Percentiles rank a stretch among this genome's conserved stretches.
phyloP scores from a whole-genome alignment of 2,329 filamentous ascomycete genomes.

The Rhynchosporium agropyri region DNA sequence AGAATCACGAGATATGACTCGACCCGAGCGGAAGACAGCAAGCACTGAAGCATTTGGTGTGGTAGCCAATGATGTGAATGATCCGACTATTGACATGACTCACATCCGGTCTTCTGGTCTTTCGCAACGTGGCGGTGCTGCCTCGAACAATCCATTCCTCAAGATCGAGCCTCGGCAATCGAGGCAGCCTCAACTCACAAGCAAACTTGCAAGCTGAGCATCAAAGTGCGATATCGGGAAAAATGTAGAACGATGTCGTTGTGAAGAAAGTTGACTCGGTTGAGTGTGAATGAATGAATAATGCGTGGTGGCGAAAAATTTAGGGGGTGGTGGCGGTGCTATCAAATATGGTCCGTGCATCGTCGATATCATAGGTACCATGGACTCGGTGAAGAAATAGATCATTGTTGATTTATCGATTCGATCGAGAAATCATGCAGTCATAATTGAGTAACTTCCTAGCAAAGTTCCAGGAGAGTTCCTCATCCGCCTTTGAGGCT shows the following conservation, averaged over 20 bases:
- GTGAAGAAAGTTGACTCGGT: not conserved
- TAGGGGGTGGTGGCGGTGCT: slow-evolving; percentile 3
- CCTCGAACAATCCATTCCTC: not conserved
- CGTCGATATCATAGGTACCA: not conserved
- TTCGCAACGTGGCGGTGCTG: slow-evolving; percentile 11
- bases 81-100: slow-evolving; percentile 16
- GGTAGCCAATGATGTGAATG: slow-evolving; percentile 9
- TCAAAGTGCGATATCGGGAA: not conserved
- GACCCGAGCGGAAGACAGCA: slow-evolving; percentile 16
- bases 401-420: slow-evolving; percentile 3
- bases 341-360: slow-evolving; percentile 11
- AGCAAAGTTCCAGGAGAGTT: not conserved
- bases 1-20: slow-evolving; percentile 33
- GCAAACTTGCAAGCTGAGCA: not conserved
- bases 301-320: slow-evolving; percentile 4
- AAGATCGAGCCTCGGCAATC: slow-evolving; percentile 7
- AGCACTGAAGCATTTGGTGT: slow-evolving; percentile 4
- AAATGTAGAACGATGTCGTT: slow-evolving; percentile 4
- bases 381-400: not conserved
- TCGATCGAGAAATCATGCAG: not conserved
- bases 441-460: not conserved
- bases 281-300: not conserved
- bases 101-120: slow-evolving; percentile 5
- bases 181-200: slow-evolving; percentile 21
- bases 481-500: too few relatives aligned